phyloP scores from a whole-genome alignment of 2,329 filamentous ascomycete species.

The Chrysosporium queenslandicum region DNA sequence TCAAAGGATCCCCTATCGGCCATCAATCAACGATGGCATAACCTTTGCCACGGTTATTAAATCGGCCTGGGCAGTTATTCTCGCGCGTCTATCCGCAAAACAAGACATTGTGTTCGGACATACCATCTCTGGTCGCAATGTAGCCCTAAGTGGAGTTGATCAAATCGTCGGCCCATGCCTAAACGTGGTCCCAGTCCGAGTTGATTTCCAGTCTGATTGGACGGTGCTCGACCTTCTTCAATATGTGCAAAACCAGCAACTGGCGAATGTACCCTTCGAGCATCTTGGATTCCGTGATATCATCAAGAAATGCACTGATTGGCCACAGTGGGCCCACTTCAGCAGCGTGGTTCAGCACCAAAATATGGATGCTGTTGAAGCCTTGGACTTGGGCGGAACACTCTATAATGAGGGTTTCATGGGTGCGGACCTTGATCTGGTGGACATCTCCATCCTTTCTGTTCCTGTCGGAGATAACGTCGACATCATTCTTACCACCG shows the following conservation, averaged over 20 bases:
- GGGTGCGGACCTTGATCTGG: not conserved
- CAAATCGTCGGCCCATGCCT: not conserved
- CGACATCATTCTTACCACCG: not conserved
- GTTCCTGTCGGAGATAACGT: not conserved
- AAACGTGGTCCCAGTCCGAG: not conserved
- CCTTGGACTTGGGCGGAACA: not conserved
- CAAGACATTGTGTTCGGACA: not conserved
- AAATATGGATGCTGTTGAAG: conserved; percentile 24
- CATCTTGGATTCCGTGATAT: conserved; percentile 47
- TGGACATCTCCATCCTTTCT: not conserved
- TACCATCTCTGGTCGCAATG: not conserved
- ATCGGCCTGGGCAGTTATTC: not conserved
- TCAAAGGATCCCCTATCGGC: not conserved
- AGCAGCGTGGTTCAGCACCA: conserved; percentile 34
- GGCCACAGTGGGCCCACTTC: conserved; percentile 32
- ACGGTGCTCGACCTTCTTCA: not conserved
- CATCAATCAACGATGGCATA: not conserved
- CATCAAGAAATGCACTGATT: conserved; percentile 33
- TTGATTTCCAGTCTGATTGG: not conserved
- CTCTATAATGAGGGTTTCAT: no score
- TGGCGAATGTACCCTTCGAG: conserved; percentile 47
- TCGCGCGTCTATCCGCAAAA: not conserved
- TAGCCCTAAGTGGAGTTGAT: not conserved
- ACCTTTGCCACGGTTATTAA: not conserved
- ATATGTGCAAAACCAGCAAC: conserved; percentile 42